Evolutionary conservation across 2,329 filamentous ascomycete genomes (phyloP), one percentile per base, ranked within the genome.

Genomic region (Coniosporium tulheliwenetii): DNA sequence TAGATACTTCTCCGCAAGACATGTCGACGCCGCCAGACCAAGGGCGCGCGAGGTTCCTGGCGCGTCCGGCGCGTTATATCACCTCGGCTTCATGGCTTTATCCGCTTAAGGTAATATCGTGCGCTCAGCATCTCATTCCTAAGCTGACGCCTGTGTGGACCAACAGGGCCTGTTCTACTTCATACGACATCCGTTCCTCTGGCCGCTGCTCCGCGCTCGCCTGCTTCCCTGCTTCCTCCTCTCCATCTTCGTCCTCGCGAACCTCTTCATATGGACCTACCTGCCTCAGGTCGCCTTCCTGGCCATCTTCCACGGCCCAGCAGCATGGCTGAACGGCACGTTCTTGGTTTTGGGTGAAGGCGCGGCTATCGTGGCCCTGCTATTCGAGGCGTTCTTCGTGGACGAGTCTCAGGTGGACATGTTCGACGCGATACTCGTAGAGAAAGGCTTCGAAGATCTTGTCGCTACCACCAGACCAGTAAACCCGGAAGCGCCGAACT

Each of bases 261-360:
- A 93, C 14, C 75, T 96, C 14, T 96, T 96, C 60, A 69, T 85
- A 10, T 93, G 91, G 60, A 70, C 85, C 1, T 96, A 93, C 50
- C 63, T 95, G 2, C 89, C 89, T 0, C 85, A 96, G 56, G 85
- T 85, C 42, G 83, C 84, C 1, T 84, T 98, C 52, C 72, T 98
- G 15, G 79, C 82, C 12, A 75, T 96, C 49, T 96, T 95, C 58
- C 82, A 82, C 15, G 73, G 50, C 19, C 62, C 77, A 44, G 79
- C 79, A 29, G 91, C 91, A n/a, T 93, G 85, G 83, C 63, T 94
- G 43, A 95, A 85, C 51, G 86, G 82, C 2, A 77, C 84, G 0
- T 79, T 96, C 46, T 67, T 96, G 37, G 84, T 94, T 0, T 69
- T 98, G 2, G 75, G 71, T 8, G 73, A 79, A 56, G 74, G 73